Base-by-base conservation (phyloP, 768 basidiomycete genomes). In the Piloderma croceum region DNA sequence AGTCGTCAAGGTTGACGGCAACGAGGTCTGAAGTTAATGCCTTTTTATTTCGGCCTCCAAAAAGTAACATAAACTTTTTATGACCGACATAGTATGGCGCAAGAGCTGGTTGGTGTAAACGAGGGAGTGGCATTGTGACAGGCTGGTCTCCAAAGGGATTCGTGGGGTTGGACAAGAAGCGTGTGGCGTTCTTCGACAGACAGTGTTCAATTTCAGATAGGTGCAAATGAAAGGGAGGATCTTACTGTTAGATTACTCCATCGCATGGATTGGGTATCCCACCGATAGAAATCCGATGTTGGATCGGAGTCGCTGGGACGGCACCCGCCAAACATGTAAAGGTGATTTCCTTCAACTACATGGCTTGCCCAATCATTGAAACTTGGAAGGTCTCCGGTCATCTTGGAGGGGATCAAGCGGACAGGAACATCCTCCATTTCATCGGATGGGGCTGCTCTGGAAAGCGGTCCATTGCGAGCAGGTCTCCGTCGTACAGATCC, bases 221-320 rank as follows among this genome's bases (percentile, higher is more conserved):
- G n/a, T n/a, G n/a, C n/a, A 29, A 29, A 29, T 9, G 15, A 29
- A 29, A 25, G n/a, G 23, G 5, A 20, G 7, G 21, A 6, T 38
- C 51, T 15, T 33, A 60, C 60, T 5, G 58, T 58, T 5, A 53
- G 42, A 39, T 60, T 48, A 19, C 40, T 39, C 60, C 60, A 62
- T 6, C 31, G 20, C 52, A 53, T 46, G 3, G 47, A 49, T 17
- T 19, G 37, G 4, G 50, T 38, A 34, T 58, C 46, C 20, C 51
- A 47, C 4, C 43, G 39, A 37, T 48, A 48, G 7, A 62, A 54
- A 36, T 61, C 58, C 7, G 43, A 49, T 1, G 58, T 53, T 0
- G 52, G 49, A 0, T 33, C 23, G 12, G 38, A 6, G 7, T 5
- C 15, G 10, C 45, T 37, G 13, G 54, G 56, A 4, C 43, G 47